phyloP scores from a whole-genome alignment of 73 alveolate genomes.

The Tetrahymena thermophila region DNA sequence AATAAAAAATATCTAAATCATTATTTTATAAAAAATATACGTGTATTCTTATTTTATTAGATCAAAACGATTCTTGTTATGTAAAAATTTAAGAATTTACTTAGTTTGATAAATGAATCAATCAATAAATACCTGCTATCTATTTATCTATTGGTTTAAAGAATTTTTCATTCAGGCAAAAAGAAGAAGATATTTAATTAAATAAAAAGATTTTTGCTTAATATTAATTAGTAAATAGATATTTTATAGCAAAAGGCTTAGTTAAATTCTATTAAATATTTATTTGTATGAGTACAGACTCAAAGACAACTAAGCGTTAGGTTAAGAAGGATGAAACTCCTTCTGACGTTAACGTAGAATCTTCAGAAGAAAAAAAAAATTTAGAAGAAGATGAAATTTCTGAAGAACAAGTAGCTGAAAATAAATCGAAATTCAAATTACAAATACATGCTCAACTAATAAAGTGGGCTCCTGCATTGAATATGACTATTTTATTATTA shows the following conservation, averaged over 20 bases:
- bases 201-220: neutral
- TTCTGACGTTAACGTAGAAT: neutral
- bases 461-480: slow-evolving; percentile 81
- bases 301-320: neutral
- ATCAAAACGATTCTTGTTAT: neutral
- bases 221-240: neutral
- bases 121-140: neutral
- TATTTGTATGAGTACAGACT: neutral
- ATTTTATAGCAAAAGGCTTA: neutral
- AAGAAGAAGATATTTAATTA: neutral
- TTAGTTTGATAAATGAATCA: neutral
- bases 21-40: neutral
- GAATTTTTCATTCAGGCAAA: neutral
- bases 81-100: no score
- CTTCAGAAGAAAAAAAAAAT: neutral
- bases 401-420: neutral
- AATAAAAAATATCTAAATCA: neutral
- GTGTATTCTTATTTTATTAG: neutral
- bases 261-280: neutral
- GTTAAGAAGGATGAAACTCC: neutral
- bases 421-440: neutral
- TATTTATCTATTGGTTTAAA: neutral
- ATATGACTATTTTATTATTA: slow-evolving; percentile 68
- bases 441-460: neutral
- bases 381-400: neutral